Evolutionary conservation across 345 rosid species (phyloP).

Genomic region (Rubroshorea leprosula): DNA sequence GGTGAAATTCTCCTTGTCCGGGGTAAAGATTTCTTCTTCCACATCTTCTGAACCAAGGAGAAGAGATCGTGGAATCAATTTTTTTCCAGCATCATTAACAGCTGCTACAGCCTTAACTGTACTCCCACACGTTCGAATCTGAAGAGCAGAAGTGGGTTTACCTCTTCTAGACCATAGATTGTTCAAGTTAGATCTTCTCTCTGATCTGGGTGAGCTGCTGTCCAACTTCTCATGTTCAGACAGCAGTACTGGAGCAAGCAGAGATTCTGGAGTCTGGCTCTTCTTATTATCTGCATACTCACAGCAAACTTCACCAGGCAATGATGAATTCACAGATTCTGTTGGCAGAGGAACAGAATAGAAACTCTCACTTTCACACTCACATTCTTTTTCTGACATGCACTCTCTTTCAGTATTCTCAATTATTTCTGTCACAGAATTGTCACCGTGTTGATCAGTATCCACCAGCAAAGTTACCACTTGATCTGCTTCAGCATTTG

Average conservation of each 20-base stretch:
- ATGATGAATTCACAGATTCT: conserved; percentile 34
- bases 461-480: conserved; percentile 6
- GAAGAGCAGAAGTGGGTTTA: conserved; percentile 48
- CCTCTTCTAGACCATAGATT: conserved; percentile 83
- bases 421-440: not conserved
- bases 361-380: conserved; percentile 12
- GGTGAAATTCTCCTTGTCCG: conserved; percentile 80
- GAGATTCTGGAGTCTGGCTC: conserved; percentile 32
- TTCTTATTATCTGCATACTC: conserved; percentile 24
- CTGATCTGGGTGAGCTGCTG: conserved; percentile 26
- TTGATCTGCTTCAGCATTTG: conserved; percentile 13
- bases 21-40: conserved; percentile 59
- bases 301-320: conserved; percentile 23
- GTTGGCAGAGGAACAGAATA: conserved; percentile 17
- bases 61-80: conserved; percentile 22
- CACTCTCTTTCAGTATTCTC: conserved; percentile 16
- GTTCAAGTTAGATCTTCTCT: conserved; percentile 25
- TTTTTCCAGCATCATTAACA: conserved; percentile 21
- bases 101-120: conserved; percentile 27
- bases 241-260: conserved; percentile 18
- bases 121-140: conserved; percentile 50
- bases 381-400: conserved; percentile 15
- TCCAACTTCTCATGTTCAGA: conserved; percentile 32
- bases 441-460: not conserved
- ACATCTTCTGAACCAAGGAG: conserved; percentile 28